Base-by-base conservation (phyloP, 2,329 filamentous ascomycete genomes). In the Calonectria honghensis region DNA sequence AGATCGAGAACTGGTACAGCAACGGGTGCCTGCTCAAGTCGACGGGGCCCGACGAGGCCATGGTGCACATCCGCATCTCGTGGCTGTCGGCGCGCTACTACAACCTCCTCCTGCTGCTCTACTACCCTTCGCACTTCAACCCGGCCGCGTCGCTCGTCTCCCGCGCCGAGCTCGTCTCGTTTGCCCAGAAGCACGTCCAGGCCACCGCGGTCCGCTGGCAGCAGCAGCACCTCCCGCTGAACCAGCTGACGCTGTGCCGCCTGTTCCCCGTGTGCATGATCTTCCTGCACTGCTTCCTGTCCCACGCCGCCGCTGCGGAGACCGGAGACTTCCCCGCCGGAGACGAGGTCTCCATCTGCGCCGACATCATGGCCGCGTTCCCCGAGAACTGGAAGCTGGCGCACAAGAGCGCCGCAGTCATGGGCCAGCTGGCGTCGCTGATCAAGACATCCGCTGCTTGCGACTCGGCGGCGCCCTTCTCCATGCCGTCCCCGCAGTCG, bases 1-100 rank as follows among this genome's bases (percentile, higher is more conserved):
- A 84, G n/a, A 85, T 87, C 20, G 85, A 87, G 52, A 82, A 86
- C 72, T 87, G 86, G 85, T 87, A 87, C 73, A 86, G 82, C 70
- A 84, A 83, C 51, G 86, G 85, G 1, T 87, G 85, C 61, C 81
- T 87, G 1, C 77, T 87, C 29, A 84, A 83, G 2, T 83, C 84
- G 0, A 78, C 82, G 20, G 84, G 86, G 41, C 78, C 82, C 0
- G 85, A 87, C 75, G 85, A 86, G 59, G 78, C 86, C 1, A 83
- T 85, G 9, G 85, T 87, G 27, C 86, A 87, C 74, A 86, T 81
- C 61, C 84, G 84, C 1, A 83, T 86, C 27, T 83, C 85, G 2
- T 87, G 85, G 86, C 76, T 86, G 11, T 83, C 81, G 27, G 83
- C 84, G 0, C 79, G 85, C 0, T 87, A 87, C 77, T 86, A 87